Conservation (phyloP, 2,329 filamentous ascomycete species). For the Ustilaginoidea virens region DNA sequence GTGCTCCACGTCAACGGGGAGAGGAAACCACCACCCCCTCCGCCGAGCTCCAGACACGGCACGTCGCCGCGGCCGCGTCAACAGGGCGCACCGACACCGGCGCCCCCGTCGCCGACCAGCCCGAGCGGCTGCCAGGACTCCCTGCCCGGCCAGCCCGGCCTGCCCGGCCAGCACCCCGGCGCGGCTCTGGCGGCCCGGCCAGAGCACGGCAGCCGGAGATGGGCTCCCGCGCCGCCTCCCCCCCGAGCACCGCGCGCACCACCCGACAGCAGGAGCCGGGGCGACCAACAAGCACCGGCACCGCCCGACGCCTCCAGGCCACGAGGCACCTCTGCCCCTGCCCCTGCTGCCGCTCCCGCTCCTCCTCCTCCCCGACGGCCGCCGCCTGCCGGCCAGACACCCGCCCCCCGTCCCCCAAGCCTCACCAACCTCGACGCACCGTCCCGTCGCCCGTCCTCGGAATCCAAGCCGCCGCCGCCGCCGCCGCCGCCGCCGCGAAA, state of each 20-base stretch:
- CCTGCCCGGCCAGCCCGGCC: too few species aligned
- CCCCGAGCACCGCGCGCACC: slow-evolving; percentile 31
- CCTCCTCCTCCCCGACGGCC: slow-evolving; percentile 20
- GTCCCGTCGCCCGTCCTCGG: slow-evolving; percentile 12
- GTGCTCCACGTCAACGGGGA: slow-evolving; percentile 9
- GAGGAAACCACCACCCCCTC: slow-evolving; percentile 57
- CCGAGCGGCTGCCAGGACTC: too few species aligned
- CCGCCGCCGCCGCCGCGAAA: slow-evolving; percentile 34
- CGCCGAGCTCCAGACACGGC: slow-evolving; percentile 60
- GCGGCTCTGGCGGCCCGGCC: too few species aligned
- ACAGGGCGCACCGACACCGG: too few species aligned
- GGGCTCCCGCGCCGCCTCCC: slow-evolving; percentile 37
- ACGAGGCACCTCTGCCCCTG: slow-evolving; percentile 5
- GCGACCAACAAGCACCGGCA: slow-evolving; percentile 6
- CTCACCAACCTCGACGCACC: slow-evolving; percentile 24
- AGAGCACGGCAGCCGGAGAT: slow-evolving; percentile 28
- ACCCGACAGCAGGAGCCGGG: too few species aligned
- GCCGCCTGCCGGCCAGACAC: slow-evolving; percentile 28
- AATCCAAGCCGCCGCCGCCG: slow-evolving; percentile 21
- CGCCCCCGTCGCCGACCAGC: too few species aligned
- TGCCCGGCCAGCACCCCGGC: too few species aligned
- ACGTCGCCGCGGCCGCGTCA: slow-evolving; percentile 43
- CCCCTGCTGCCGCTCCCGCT: slow-evolving; percentile 4
- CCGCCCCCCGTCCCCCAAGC: slow-evolving; percentile 28
- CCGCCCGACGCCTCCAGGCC: slow-evolving; percentile 9